A percentile compares a stretch with the other conserved stretches of the same genome.
Evolutionary conservation across 148 eudicot species (phyloP).

Genomic region (Linanthus parryae): DNA sequence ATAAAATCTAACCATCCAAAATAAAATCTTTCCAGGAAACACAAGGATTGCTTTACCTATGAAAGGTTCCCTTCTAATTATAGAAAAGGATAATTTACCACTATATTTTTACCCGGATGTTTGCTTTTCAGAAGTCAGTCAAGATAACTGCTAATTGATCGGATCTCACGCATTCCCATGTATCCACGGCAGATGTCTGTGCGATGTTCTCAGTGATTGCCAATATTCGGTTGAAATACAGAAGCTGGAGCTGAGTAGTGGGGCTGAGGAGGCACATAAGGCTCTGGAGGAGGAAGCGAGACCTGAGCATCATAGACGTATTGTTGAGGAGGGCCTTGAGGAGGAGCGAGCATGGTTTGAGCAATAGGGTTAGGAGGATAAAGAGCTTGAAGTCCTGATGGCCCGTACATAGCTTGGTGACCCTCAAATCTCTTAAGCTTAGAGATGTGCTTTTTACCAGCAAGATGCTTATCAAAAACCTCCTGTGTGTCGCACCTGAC

Average conservation of each 20-base stretch:
- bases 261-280: conserved; percentile 15
- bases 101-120: too few relatives aligned
- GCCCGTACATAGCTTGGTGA: conserved; percentile 38
- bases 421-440: conserved; percentile 28
- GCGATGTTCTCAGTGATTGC: too few relatives aligned
- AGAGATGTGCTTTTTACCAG: conserved; percentile 30
- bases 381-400: conserved; percentile 26
- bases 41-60: too few relatives aligned
- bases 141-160: too few relatives aligned
- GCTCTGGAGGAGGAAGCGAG: conserved; percentile 16
- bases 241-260: conserved; percentile 7
- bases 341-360: conserved; percentile 12
- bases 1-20: too few relatives aligned
- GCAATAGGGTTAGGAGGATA: conserved; percentile 33
- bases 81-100: too few relatives aligned
- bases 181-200: too few relatives aligned
- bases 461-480: conserved; percentile 24
- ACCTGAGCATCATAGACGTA: conserved; percentile 15
- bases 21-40: too few relatives aligned
- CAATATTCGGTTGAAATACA: conserved; percentile 12
- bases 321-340: conserved; percentile 23
- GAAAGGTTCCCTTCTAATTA: too few relatives aligned
- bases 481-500: conserved; percentile 38
- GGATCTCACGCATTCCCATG: too few relatives aligned
- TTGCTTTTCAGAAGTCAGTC: too few relatives aligned